Conservation (phyloP, 805 yeast species). For the Candida broadrunensis region DNA sequence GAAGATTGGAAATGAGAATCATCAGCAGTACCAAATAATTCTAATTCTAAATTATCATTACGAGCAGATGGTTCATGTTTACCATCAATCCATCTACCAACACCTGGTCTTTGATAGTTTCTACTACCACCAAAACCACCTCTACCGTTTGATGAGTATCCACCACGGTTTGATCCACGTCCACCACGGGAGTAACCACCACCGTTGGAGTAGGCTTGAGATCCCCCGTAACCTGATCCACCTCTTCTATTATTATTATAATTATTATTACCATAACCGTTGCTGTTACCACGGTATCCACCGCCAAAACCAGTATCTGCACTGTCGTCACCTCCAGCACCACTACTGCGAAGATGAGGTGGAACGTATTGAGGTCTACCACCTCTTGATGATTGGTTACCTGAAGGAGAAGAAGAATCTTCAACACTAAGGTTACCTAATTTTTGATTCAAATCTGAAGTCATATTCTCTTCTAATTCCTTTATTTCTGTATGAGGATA, state of each 20-base stretch:
- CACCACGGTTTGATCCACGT: conserved; percentile 25
- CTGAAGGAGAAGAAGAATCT: conserved; percentile 12
- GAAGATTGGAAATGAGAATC: conserved; percentile 81
- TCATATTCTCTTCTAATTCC: conserved; percentile 21
- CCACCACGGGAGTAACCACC: conserved; percentile 14
- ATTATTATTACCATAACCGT: background rate
- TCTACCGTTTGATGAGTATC: conserved; percentile 9
- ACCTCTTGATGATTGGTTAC: conserved; percentile 11
- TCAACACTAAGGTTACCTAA: conserved; percentile 55
- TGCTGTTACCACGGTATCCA: conserved; percentile 3
- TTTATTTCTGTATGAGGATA: background rate
- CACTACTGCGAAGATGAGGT: conserved; percentile 46
- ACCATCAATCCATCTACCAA: conserved; percentile 86
- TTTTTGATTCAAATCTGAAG: conserved; percentile 59
- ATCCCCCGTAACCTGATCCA: conserved; percentile 10
- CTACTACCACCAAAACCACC: conserved; percentile 29
- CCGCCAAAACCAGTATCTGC: conserved; percentile 10
- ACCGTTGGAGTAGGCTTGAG: conserved; percentile 11
- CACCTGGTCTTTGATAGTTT: conserved; percentile 43
- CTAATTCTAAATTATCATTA: conserved; percentile 68
- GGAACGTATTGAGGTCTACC: conserved; percentile 47
- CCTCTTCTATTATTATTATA: background rate
- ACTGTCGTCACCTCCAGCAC: conserved; percentile 11
- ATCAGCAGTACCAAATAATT: conserved; percentile 78
- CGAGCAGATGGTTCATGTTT: conserved; percentile 78